These are phyloP conservation scores for Gypsophila paniculata DNA, from an alignment of 179 eudicot species.

Conservation along the genomic window DNA sequence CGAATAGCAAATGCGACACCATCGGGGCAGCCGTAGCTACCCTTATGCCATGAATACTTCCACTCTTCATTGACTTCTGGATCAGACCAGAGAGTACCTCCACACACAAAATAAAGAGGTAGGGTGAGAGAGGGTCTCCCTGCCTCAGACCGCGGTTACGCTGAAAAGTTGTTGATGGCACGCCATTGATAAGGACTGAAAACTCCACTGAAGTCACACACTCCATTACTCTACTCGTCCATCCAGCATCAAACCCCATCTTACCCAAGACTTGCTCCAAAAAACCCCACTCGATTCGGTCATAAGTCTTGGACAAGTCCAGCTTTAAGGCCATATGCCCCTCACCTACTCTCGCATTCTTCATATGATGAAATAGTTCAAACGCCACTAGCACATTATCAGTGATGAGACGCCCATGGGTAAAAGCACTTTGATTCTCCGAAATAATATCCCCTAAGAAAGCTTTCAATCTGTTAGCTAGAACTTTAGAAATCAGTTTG, in stretches of 20 bases:
- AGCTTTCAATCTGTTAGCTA: background rate
- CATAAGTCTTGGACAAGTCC: background rate
- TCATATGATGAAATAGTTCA: background rate
- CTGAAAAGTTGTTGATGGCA: too few relatives aligned
- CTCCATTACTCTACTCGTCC: background rate
- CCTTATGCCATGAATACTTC: too few relatives aligned
- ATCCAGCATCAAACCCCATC: background rate
- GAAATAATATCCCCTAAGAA: background rate
- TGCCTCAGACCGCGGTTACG: too few relatives aligned
- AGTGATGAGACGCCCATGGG: background rate
- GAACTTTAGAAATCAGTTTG: too few relatives aligned
- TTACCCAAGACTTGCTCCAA: background rate
- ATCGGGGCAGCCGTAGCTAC: too few relatives aligned
- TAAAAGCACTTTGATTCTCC: background rate
- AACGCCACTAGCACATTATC: background rate
- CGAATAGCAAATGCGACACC: too few relatives aligned
- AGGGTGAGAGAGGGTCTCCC: too few relatives aligned
- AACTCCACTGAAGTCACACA: background rate
- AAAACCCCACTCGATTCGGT: conserved; percentile 3
- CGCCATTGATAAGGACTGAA: background rate
- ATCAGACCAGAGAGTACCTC: too few relatives aligned
- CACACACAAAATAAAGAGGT: too few relatives aligned
- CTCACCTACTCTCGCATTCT: background rate
- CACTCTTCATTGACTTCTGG: too few relatives aligned
- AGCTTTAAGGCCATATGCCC: background rate